Evolutionary conservation across 2,329 filamentous ascomycete genomes (phyloP).

Genomic region (Sclerotinia borealis): DNA sequence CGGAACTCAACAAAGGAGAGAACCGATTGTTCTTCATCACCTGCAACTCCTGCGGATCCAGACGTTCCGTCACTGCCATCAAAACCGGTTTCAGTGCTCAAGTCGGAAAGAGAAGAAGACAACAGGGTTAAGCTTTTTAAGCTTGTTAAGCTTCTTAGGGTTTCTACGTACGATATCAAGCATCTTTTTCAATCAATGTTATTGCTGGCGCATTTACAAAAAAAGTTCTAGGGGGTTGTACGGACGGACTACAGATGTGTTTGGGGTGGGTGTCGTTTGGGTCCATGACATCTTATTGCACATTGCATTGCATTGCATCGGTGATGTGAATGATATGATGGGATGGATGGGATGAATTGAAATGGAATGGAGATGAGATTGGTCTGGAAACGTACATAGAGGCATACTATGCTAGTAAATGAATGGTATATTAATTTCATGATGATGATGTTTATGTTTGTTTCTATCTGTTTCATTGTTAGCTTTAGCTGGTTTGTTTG

Average conservation of each 20-base stretch:
- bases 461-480: background rate
- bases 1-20: slow-evolving; percentile 96
- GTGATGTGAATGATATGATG: background rate
- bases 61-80: slow-evolving; percentile 92
- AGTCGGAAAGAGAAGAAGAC: slow-evolving; percentile 97
- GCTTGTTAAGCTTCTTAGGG: slow-evolving; percentile 15
- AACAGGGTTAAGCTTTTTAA: slow-evolving; percentile 60
- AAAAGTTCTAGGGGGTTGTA: background rate
- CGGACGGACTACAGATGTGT: background rate
- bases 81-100: slow-evolving; percentile 99
- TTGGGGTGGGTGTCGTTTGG: no score
- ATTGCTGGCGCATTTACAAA: background rate
- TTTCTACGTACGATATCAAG: background rate
- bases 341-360: no score
- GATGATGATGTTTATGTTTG: no score
- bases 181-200: background rate
- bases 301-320: no score
- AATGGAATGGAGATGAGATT: no score
- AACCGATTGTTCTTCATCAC: slow-evolving; percentile 99
- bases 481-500: background rate
- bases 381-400: background rate
- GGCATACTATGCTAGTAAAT: background rate
- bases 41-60: slow-evolving; percentile 79
- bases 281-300: no score
- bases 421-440: background rate